These are phyloP conservation scores for Leccinum olivaceopallidum DNA, from an alignment of 768 basidiomycete species.

Conservation along the genomic window DNA sequence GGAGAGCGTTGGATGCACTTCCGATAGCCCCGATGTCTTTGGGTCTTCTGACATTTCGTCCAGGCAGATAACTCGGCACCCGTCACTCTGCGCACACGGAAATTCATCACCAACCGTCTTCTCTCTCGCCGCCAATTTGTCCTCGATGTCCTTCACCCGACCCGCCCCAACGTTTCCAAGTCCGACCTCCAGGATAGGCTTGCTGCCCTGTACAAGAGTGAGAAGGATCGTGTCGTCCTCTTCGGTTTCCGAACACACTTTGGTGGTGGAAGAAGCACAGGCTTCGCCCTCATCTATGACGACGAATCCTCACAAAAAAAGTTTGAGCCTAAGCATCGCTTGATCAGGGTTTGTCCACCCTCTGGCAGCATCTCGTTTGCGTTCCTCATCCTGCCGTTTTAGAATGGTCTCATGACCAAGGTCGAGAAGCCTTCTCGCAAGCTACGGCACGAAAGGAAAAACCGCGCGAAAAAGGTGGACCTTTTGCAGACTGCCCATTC, in stretches of 20 bases:
- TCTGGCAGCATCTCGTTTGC: background rate
- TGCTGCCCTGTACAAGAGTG: conserved; percentile 88
- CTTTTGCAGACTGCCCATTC: background rate
- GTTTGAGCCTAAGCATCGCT: conserved; percentile 95
- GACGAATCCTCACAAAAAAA: conserved; percentile 92
- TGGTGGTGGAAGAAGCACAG: conserved; percentile 97
- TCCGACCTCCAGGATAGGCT: conserved; percentile 91
- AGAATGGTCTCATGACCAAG: conserved; percentile 75
- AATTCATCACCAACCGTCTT: conserved; percentile 99
- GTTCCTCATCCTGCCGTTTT: conserved; percentile 6
- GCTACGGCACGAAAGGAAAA: conserved; percentile 99
- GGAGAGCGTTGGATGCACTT: conserved; percentile 30
- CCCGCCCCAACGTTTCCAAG: conserved; percentile 91
- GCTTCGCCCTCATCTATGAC: conserved; percentile 98
- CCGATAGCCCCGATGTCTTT: conserved; percentile 23
- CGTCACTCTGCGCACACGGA: conserved; percentile 95
- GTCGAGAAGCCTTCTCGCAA: conserved; percentile 92
- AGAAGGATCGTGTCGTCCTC: conserved; percentile 86
- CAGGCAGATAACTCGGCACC: conserved; percentile 82
- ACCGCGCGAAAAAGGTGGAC: conserved; percentile 96
- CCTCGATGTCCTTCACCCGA: conserved; percentile 94
- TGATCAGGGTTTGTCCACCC: conserved; percentile 76
- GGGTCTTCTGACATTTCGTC: conserved; percentile 19
- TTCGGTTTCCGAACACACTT: conserved; percentile 96
- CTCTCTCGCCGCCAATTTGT: conserved; percentile 95